Percentiles rank a stretch among this genome's conserved stretches.
Evolutionary conservation across 1,284 basidiomycete species (phyloP).

Genomic region (Papiliotrema fonsecae): DNA sequence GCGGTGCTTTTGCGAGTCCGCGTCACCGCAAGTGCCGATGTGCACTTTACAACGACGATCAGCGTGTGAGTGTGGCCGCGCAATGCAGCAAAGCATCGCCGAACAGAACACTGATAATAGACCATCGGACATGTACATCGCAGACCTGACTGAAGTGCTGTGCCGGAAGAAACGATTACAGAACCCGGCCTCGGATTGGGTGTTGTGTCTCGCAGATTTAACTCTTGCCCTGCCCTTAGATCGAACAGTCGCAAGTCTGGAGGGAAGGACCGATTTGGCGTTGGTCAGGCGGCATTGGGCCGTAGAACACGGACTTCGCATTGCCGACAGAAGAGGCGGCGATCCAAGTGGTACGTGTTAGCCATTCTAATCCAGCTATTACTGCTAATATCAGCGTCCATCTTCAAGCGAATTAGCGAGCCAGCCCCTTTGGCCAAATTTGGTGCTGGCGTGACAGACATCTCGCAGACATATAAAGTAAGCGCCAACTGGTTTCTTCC

Average conservation of each 20-base stretch:
- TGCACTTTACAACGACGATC: conserved; percentile 79
- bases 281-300: conserved; percentile 76
- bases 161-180: conserved; percentile 68
- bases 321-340: conserved; percentile 52
- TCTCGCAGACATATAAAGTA: conserved; percentile 69
- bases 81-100: no score
- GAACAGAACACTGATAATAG: no score
- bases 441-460: conserved; percentile 57
- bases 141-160: conserved; percentile 84
- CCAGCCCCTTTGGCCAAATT: conserved; percentile 54
- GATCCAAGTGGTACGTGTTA: conserved; percentile 76
- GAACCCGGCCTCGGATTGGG: conserved; percentile 72
- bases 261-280: conserved; percentile 77
- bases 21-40: conserved; percentile 71
- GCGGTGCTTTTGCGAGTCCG: conserved; percentile 69
- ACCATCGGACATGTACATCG: conserved; percentile 92
- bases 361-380: no score
- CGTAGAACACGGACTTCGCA: conserved; percentile 56
- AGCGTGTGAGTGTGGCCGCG: conserved; percentile 81
- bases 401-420: conserved; percentile 79
- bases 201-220: conserved; percentile 69
- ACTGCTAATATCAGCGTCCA: conserved; percentile 61
- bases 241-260: conserved; percentile 87
- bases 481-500: conserved; percentile 11
- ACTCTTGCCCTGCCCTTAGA: conserved; percentile 87